Evolutionary conservation across 2,329 filamentous ascomycete species (phyloP).

Genomic region (Penicillium occitanis): DNA sequence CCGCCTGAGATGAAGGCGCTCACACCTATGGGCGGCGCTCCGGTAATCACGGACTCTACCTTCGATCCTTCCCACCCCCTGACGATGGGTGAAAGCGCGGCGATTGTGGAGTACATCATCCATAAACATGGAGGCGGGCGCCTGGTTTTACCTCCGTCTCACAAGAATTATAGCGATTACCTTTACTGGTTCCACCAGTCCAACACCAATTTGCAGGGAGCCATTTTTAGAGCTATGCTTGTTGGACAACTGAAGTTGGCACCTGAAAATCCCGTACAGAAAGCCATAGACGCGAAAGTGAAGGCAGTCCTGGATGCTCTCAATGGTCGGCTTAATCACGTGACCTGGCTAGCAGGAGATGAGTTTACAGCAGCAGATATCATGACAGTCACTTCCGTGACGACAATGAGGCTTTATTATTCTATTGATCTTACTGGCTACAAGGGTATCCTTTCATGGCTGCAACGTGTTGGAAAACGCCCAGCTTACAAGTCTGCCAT

Average conservation of each 20-base stretch:
- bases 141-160: slow-evolving; percentile 48
- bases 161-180: slow-evolving; percentile 59
- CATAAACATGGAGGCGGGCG: slow-evolving; percentile 53
- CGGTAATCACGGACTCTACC: slow-evolving; percentile 59
- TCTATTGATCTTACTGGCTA: slow-evolving; percentile 46
- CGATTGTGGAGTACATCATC: slow-evolving; percentile 63
- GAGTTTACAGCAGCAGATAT: slow-evolving; percentile 66
- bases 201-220: slow-evolving; percentile 48
- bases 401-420: slow-evolving; percentile 59
- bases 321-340: slow-evolving; percentile 51
- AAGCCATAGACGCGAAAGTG: slow-evolving; percentile 37
- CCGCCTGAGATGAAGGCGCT: slow-evolving; percentile 44
- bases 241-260: slow-evolving; percentile 26
- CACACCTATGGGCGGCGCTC: slow-evolving; percentile 57
- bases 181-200: slow-evolving; percentile 65
- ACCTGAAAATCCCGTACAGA: slow-evolving; percentile 31
- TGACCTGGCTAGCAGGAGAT: slow-evolving; percentile 59
- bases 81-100: slow-evolving; percentile 59
- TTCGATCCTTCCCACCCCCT: slow-evolving; percentile 30
- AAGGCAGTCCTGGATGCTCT: slow-evolving; percentile 45
- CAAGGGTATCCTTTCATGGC: slow-evolving; percentile 47
- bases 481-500: slow-evolving; percentile 52
- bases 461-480: slow-evolving; percentile 47
- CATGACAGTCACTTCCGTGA: slow-evolving; percentile 62
- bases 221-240: slow-evolving; percentile 42